Conservation (phyloP, 345 rosid species). For the Moringa oleifera region DNA sequence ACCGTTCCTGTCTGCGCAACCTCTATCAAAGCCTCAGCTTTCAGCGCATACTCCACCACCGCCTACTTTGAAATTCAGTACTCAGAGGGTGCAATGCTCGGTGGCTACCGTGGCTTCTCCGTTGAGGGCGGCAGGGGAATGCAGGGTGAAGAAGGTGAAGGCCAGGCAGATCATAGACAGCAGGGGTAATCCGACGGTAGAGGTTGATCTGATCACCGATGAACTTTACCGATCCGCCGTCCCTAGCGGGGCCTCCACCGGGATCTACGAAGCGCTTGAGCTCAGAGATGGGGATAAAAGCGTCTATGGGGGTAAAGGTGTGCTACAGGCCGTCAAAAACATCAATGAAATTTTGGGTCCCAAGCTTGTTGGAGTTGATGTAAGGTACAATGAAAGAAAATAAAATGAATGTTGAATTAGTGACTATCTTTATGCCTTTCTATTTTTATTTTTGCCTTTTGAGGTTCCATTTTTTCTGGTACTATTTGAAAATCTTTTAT, state of each 20-base stretch:
- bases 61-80: conserved; percentile 30
- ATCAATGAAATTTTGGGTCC: conserved; percentile 78
- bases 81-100: conserved; percentile 46
- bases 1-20: conserved; percentile 24
- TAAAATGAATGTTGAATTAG: not conserved
- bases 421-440: not conserved
- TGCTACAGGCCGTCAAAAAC: conserved; percentile 64
- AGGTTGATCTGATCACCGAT: conserved; percentile 89
- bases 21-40: conserved; percentile 21
- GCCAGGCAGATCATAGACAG: conserved; percentile 99
- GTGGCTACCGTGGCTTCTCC: conserved; percentile 33
- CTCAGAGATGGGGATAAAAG: conserved; percentile 86
- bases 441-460: too few relatives aligned
- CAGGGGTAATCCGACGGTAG: conserved; percentile 94
- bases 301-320: conserved; percentile 93
- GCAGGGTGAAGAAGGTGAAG: conserved; percentile 66
- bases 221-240: conserved; percentile 84
- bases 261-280: conserved; percentile 95
- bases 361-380: conserved; percentile 85
- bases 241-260: conserved; percentile 98
- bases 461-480: too few relatives aligned
- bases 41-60: conserved; percentile 17
- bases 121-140: conserved; percentile 23
- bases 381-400: conserved; percentile 41
- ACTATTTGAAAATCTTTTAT: too few relatives aligned